phyloP scores from a whole-genome alignment of 345 rosid genomes.

The Sisymbrium altissimum region DNA sequence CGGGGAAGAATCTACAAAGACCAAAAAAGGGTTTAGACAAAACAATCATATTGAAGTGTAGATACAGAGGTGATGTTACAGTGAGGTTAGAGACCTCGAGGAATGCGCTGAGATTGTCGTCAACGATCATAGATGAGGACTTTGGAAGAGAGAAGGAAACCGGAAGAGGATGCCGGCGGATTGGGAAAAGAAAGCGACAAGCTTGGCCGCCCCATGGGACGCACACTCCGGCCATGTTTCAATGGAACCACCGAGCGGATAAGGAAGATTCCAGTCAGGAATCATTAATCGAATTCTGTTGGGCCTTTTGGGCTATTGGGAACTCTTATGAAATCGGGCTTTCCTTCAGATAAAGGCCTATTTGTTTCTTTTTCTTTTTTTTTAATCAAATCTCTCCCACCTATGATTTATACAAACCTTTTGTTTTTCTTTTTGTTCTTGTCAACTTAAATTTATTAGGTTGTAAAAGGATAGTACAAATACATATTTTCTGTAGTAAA shows the following conservation, averaged over 20 bases:
- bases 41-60: neutral
- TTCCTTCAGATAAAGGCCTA: neutral
- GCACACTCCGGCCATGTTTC: constrained; percentile 24
- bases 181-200: constrained; percentile 3
- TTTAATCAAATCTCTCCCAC: neutral
- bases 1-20: constrained; percentile 49
- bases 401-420: too few relatives aligned
- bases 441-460: too few relatives aligned
- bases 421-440: too few relatives aligned
- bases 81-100: constrained; percentile 34
- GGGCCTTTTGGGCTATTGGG: neutral
- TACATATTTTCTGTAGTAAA: too few relatives aligned
- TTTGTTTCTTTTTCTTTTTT: neutral
- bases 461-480: too few relatives aligned
- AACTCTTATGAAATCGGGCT: neutral
- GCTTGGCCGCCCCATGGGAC: constrained; percentile 25
- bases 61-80: neutral
- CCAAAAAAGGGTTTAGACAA: neutral
- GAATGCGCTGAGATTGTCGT: constrained; percentile 51
- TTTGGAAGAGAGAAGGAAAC: neutral
- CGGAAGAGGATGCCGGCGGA: constrained; percentile 3
- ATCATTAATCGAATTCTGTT: neutral
- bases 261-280: constrained; percentile 3
- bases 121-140: constrained; percentile 32
- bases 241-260: constrained; percentile 11